Percentiles rank a stretch among this genome's conserved stretches.
Conservation (phyloP, 2,329 filamentous ascomycete genomes). For the Sarocladiaceae sp. region DNA sequence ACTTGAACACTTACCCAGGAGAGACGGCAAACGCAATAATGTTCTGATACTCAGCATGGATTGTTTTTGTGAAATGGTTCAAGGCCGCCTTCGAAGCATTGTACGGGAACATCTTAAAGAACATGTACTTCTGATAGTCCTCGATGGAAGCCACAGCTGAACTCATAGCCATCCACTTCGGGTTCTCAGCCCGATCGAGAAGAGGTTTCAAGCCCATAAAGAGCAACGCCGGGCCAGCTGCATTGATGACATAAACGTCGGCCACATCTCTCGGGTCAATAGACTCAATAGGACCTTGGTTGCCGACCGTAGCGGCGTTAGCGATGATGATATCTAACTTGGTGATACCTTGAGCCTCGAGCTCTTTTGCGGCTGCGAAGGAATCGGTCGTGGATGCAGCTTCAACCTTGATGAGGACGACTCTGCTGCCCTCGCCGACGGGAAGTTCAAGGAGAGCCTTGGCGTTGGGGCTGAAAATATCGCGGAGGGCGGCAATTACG, state of each 20-base stretch:
- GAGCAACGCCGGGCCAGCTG: neutral
- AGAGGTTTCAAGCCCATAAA: slow-evolving; percentile 1
- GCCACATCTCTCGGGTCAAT: neutral
- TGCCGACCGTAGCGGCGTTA: slow-evolving; percentile 30
- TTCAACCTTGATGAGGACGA: slow-evolving; percentile 39
- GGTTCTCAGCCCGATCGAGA: neutral
- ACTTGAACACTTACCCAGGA: neutral
- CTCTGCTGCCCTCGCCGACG: slow-evolving; percentile 24
- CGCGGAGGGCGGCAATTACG: slow-evolving; percentile 32
- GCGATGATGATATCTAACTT: slow-evolving; percentile 44
- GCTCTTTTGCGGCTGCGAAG: slow-evolving; percentile 22
- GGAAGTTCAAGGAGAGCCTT: slow-evolving; percentile 27
- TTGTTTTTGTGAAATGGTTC: slow-evolving; percentile 3
- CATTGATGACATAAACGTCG: slow-evolving; percentile 2
- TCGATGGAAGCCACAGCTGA: neutral
- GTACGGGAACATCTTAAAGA: slow-evolving; percentile 6
- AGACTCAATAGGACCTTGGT: slow-evolving; percentile 2
- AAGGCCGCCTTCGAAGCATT: slow-evolving; percentile 2
- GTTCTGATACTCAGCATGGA: neutral
- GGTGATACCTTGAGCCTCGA: slow-evolving; percentile 28
- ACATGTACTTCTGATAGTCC: neutral
- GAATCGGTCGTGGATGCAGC: slow-evolving; percentile 25
- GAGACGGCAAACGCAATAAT: neutral
- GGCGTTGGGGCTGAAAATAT: slow-evolving; percentile 21
- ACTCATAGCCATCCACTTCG: slow-evolving; percentile 3